Base-by-base conservation (phyloP, 305 asterid genomes). In the Fraxinus velutina region DNA sequence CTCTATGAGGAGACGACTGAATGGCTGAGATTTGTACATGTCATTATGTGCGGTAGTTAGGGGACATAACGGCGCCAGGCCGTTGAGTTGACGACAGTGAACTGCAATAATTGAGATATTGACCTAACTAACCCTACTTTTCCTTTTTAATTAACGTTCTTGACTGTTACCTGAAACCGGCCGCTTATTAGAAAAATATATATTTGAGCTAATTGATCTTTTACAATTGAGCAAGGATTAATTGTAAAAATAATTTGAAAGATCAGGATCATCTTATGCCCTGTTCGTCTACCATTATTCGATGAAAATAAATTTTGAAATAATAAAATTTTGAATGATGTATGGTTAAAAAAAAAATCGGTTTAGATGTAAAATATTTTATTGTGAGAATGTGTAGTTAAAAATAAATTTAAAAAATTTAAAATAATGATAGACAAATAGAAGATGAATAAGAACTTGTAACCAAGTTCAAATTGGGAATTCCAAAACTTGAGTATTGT, bases 11-110 rank as follows among this genome's bases (percentile, higher is more conserved):
- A 5, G 6, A 0, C 17, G 6, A 12, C 62, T 80, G 9, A 0
- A 39, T 73, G 57, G 85, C 6, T 36, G 3, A 33, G 62, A 82
- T 79, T 27, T 1, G 47, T 75, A 78, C 83, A 75, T 83, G 79
- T 79, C 82, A 79, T 64, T 83, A 9, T 70, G 47, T 3, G 37
- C 34, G 88, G 82, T 78, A 0, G 84, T 86, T 86, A 47, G 84
- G 86, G 81, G 60, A 83, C 84, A 85, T 33, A 73, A 79, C 89
- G 91, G 85, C 85, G 86, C 83, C 82, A 78, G 42, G 10, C 73
- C 0, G 77, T 80, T 80, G 71, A 74, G 81, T 87, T 86, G 88
- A 85, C 82, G 75, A 37, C 32, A 27, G 87, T 84, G 81, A 68
- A 73, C 79, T 8, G 77, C 42, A 2, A 86, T 82, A 21, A 87